phyloP scores from a whole-genome alignment of 148 eudicot genomes.

The Persicaria maculosa region DNA sequence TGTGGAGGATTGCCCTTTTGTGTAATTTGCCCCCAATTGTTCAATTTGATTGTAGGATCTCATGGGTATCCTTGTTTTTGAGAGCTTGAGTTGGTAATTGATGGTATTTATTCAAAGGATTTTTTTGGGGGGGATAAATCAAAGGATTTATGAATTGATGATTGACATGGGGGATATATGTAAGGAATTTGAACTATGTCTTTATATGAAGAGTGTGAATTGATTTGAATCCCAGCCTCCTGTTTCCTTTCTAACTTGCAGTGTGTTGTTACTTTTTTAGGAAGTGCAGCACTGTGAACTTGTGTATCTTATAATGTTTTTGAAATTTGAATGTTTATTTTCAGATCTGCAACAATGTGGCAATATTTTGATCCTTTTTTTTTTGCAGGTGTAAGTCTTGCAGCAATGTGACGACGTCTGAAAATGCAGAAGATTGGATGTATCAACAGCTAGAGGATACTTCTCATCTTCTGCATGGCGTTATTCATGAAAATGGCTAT shows the following conservation, averaged over 20 bases:
- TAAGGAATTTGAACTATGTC: neutral
- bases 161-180: neutral
- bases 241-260: neutral
- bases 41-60: neutral
- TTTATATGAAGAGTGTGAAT: neutral
- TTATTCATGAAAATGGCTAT: slow-evolving; percentile 79
- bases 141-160: neutral
- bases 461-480: slow-evolving; percentile 78
- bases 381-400: slow-evolving; percentile 68
- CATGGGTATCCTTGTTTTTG: too few species aligned
- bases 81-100: too few species aligned
- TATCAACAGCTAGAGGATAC: slow-evolving; percentile 78
- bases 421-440: slow-evolving; percentile 84
- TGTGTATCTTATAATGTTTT: too few species aligned
- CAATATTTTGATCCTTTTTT: neutral
- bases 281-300: neutral
- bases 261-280: neutral
- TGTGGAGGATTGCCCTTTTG: too few species aligned
- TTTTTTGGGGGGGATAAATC: too few species aligned
- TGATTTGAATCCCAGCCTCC: neutral
- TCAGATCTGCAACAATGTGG: neutral
- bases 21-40: neutral
- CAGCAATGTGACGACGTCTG: slow-evolving; percentile 61
- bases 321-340: neutral
- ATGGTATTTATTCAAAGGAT: too few species aligned